These are phyloP conservation scores for Pholiota molesta DNA, from an alignment of 768 basidiomycete species.

Conservation along the genomic window DNA sequence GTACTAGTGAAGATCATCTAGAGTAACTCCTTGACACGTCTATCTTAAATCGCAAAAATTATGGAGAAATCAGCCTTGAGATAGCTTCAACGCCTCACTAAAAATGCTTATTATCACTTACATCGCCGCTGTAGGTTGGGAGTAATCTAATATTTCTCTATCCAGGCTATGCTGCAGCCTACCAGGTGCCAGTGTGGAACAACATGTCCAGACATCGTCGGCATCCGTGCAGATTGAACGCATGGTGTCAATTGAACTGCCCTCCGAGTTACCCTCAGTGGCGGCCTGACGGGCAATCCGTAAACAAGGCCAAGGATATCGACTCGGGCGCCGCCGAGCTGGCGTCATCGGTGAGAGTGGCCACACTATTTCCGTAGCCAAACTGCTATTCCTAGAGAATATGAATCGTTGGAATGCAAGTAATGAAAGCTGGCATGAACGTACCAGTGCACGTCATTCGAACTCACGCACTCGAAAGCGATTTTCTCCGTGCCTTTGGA, in stretches of 20 bases:
- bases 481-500: background rate
- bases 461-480: background rate
- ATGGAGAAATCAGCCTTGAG: too few species aligned
- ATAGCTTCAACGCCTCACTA: too few species aligned
- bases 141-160: too few species aligned
- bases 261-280: background rate
- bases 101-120: too few species aligned
- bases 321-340: background rate
- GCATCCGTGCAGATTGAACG: background rate
- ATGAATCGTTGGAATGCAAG: background rate
- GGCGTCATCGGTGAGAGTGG: background rate
- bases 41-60: too few species aligned
- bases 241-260: background rate
- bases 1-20: too few species aligned
- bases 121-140: too few species aligned
- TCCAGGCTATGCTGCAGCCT: too few species aligned
- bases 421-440: background rate
- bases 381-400: background rate
- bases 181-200: background rate
- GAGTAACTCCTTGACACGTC: too few species aligned
- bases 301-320: background rate
- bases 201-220: background rate
- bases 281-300: background rate
- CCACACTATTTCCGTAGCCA: background rate
- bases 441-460: background rate